Base-by-base conservation (phyloP, 805 yeast genomes). In the Yamadazyma ubonensis region DNA sequence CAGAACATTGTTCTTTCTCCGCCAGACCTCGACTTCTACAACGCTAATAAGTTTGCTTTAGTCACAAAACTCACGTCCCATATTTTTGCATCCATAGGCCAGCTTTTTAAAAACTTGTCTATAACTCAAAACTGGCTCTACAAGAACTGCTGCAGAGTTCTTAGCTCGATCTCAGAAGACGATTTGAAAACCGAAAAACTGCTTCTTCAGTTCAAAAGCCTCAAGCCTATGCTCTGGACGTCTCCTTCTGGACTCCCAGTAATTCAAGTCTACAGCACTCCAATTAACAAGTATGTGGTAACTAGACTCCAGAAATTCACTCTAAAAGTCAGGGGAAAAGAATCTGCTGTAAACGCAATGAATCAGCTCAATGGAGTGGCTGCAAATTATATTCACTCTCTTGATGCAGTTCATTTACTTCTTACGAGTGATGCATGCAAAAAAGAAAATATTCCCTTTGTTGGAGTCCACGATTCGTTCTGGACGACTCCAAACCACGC, bases 371-470 rank as follows among this genome's bases (percentile, higher is more conserved):
- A 61, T 43, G 72, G 61, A 8, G 53, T 70, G 5, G 71, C 75
- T 0, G 73, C 75, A 3, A 70, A 70, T 39, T 69, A 63, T 45
- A 61, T 70, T 31, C 75, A 70, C 43, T 66, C 71, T 8, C 41
- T 69, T 8, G 75, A 70, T 44, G 60, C 73, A 2, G 51, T 58
- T 3, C 75, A 70, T 42, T 52, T 70, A 53, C 41, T 55, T 19
- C 57, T 67, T 61, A 67, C 73, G 2, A 52, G 63, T 29, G 33
- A 57, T 21, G 53, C 54, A 4, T 58, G 64, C 7, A 33, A 48
- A 6, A 16, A 33, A 3, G 34, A 36, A 2, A 38, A 38, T 1
- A 48, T 67, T 12, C 48, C 61, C 4, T 68, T 69, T 50, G 67
- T 55, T 1, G 56, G 70, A 0, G 71, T 70, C 6, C 75, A 70